Conservation (phyloP, 2,329 filamentous ascomycete species). For the Diplocarpon rosae region DNA sequence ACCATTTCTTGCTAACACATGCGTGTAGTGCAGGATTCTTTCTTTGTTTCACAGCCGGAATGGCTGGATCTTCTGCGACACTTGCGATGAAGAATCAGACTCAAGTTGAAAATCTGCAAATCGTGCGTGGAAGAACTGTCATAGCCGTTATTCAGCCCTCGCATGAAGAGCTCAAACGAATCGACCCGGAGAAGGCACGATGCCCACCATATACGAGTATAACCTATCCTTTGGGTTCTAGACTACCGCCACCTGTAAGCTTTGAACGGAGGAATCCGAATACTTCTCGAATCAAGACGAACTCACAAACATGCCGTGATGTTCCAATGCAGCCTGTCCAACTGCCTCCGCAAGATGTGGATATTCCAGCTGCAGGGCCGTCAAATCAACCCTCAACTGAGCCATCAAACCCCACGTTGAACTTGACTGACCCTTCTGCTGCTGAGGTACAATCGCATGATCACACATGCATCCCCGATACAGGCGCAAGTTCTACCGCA, state of each 20-base stretch:
- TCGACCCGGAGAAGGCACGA: slow-evolving; percentile 29
- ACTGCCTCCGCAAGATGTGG: neutral
- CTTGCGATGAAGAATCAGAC: slow-evolving; percentile 66
- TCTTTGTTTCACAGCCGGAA: slow-evolving; percentile 66
- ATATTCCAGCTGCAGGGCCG: neutral
- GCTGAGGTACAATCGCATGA: too few species aligned
- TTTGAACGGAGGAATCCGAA: neutral
- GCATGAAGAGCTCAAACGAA: slow-evolving; percentile 10
- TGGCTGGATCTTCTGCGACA: slow-evolving; percentile 62
- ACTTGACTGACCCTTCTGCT: neutral
- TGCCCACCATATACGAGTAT: slow-evolving; percentile 39
- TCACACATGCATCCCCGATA: too few species aligned
- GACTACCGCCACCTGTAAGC: neutral
- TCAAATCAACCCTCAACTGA: neutral
- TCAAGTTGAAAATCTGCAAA: slow-evolving; percentile 68
- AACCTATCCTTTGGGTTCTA: slow-evolving; percentile 42
- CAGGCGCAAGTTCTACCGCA: neutral
- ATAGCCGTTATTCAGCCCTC: slow-evolving; percentile 60
- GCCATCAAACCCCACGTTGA: too few species aligned
- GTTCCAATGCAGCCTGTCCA: neutral
- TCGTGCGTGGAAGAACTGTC: slow-evolving; percentile 50
- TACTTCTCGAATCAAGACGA: neutral
- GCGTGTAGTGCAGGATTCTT: slow-evolving; percentile 50
- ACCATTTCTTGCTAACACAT: slow-evolving; percentile 2
- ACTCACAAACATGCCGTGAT: slow-evolving; percentile 3